A percentile compares a stretch with the other conserved stretches of the same genome.
Conservation (phyloP, 768 basidiomycete genomes). For the Podaxis sp. region DNA sequence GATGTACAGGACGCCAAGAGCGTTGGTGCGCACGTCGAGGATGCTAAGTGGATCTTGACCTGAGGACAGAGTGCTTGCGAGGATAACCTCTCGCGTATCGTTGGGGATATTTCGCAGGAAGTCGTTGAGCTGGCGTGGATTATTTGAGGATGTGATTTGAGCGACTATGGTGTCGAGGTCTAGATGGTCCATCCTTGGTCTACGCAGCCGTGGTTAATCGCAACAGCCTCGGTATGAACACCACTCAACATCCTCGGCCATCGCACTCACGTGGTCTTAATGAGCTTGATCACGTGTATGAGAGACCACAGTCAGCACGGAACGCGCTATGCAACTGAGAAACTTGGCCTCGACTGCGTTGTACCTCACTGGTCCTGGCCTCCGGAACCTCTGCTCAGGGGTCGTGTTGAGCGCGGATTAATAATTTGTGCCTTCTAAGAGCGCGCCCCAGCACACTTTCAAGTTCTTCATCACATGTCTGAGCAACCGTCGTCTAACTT, state of each 20-base stretch:
- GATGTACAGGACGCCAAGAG: slow-evolving; percentile 69
- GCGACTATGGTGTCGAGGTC: slow-evolving; percentile 13
- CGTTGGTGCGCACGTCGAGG: slow-evolving; percentile 55
- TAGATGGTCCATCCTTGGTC: slow-evolving; percentile 6
- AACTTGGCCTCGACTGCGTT: too few relatives aligned
- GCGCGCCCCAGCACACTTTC: too few relatives aligned
- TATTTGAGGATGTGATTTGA: slow-evolving; percentile 46
- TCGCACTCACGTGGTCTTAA: not conserved
- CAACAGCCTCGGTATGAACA: too few relatives aligned
- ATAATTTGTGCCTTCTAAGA: too few relatives aligned
- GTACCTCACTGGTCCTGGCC: too few relatives aligned
- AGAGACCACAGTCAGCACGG: too few relatives aligned
- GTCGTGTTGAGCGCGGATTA: too few relatives aligned
- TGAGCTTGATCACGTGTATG: not conserved
- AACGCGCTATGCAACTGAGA: too few relatives aligned
- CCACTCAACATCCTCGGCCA: not conserved
- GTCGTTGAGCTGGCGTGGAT: slow-evolving; percentile 36
- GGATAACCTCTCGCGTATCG: slow-evolving; percentile 57
- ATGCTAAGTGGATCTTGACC: slow-evolving; percentile 70
- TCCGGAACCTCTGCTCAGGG: too few relatives aligned
- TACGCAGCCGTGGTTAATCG: not conserved
- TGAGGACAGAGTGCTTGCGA: slow-evolving; percentile 51
- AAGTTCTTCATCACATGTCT: too few relatives aligned
- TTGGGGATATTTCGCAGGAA: slow-evolving; percentile 48
- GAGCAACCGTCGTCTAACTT: too few relatives aligned